phyloP scores from a whole-genome alignment of 345 rosid genomes.

The Arabis alpina region DNA sequence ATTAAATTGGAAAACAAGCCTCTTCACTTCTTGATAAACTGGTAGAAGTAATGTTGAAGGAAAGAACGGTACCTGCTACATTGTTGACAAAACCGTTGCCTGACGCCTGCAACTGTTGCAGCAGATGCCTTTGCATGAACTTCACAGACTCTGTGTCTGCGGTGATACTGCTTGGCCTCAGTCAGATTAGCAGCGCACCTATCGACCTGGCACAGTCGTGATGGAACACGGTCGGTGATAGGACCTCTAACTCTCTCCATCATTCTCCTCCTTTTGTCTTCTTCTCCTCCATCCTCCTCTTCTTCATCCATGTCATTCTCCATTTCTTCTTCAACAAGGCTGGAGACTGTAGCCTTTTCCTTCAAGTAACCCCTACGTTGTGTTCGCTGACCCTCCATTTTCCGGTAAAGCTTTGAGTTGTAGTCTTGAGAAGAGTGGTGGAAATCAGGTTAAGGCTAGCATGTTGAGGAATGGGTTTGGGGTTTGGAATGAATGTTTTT shows the following conservation, averaged over 20 bases:
- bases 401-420: conserved; percentile 2
- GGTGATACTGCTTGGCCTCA: conserved; percentile 74
- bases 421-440: conserved; percentile 18
- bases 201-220: conserved; percentile 69
- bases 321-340: conserved; percentile 50
- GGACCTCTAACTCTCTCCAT: conserved; percentile 35
- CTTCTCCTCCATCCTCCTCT: conserved; percentile 46
- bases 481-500: conserved; percentile 28
- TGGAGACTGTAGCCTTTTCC: conserved; percentile 45
- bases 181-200: conserved; percentile 66
- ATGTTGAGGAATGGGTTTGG: conserved; percentile 34
- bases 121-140: conserved; percentile 73
- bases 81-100: conserved; percentile 90
- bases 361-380: conserved; percentile 45
- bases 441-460: conserved; percentile 3
- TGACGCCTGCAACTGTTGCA: conserved; percentile 61
- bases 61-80: conserved; percentile 77
- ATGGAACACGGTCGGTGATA: conserved; percentile 39
- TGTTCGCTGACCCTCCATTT: conserved; percentile 47
- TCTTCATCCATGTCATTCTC: conserved; percentile 51
- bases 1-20: neutral
- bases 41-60: neutral
- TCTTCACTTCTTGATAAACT: neutral
- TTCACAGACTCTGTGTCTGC: conserved; percentile 89
- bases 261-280: conserved; percentile 44